Evolutionary conservation across 306 rosid genomes (phyloP).

Genomic region (Sesbania bispinosa): DNA sequence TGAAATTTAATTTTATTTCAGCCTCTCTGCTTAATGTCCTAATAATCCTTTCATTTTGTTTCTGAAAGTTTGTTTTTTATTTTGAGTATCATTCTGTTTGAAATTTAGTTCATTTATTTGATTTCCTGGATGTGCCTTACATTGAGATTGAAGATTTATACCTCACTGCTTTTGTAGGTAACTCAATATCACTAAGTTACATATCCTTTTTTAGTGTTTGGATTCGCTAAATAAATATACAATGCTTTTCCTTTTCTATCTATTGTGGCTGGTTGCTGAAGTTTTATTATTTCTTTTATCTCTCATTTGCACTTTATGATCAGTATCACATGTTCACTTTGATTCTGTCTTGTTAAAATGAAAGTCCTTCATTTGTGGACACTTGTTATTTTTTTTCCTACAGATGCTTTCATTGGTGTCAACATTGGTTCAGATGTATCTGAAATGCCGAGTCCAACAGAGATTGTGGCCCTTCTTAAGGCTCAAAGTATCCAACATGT

Average conservation of each 20-base stretch:
- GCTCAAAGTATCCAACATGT: constrained; percentile 76
- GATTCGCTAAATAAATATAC: neutral
- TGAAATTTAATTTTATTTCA: neutral
- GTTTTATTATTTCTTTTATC: neutral
- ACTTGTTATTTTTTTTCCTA: neutral
- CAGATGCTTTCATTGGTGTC: constrained; percentile 83
- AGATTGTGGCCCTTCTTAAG: constrained; percentile 77
- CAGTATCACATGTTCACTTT: neutral
- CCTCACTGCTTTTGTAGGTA: neutral
- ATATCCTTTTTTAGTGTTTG: neutral
- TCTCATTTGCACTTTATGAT: neutral
- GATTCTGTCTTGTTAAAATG: neutral
- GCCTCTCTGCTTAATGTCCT: neutral
- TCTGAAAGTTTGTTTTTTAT: neutral
- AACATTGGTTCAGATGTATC: constrained; percentile 85
- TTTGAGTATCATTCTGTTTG: neutral
- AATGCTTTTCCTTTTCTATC: neutral
- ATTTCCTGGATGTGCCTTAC: neutral
- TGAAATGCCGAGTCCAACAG: constrained; percentile 82
- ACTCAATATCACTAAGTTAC: neutral
- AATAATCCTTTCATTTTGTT: neutral
- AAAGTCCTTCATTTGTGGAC: neutral
- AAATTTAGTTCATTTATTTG: neutral
- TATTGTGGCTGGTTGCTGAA: constrained; percentile 9
- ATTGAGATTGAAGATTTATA: neutral